phyloP scores from a whole-genome alignment of 108 stramenopile species.

The Fragilaria radians region DNA sequence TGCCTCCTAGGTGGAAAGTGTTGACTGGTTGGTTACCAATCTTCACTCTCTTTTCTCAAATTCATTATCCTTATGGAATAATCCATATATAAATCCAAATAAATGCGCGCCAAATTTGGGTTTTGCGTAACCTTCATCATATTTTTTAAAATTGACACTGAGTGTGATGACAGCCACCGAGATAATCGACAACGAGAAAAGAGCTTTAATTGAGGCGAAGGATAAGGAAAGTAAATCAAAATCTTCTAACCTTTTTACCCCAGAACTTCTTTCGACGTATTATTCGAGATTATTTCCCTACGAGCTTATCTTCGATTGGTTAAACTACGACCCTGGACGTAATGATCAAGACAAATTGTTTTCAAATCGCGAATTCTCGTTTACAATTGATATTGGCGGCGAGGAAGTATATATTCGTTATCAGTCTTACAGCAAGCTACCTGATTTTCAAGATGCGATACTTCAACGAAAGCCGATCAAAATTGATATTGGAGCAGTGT shows the following conservation, averaged over 20 bases:
- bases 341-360: conserved; percentile 37
- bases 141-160: too few species aligned
- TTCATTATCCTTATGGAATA: too few species aligned
- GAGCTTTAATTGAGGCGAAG: too few species aligned
- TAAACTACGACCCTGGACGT: conserved; percentile 7
- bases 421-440: conserved; percentile 74
- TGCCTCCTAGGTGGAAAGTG: too few species aligned
- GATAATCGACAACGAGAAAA: too few species aligned
- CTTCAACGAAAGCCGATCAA: conserved; percentile 90
- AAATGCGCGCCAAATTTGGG: too few species aligned
- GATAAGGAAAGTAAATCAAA: background rate
- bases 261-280: conserved; percentile 4
- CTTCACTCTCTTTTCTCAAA: too few species aligned
- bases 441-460: conserved; percentile 68
- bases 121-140: too few species aligned
- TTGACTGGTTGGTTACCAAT: too few species aligned
- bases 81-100: too few species aligned
- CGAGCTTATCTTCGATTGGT: conserved; percentile 47
- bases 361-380: conserved; percentile 91
- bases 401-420: conserved; percentile 98
- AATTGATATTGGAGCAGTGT: conserved; percentile 99
- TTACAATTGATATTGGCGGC: conserved; percentile 84
- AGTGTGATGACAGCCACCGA: too few species aligned
- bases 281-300: conserved; percentile 74
- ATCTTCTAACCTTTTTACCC: background rate